Evolutionary conservation across 352 stramenopile species (phyloP), one percentile per base, ranked within the genome.

Genomic region (Phytophthora vignae): DNA sequence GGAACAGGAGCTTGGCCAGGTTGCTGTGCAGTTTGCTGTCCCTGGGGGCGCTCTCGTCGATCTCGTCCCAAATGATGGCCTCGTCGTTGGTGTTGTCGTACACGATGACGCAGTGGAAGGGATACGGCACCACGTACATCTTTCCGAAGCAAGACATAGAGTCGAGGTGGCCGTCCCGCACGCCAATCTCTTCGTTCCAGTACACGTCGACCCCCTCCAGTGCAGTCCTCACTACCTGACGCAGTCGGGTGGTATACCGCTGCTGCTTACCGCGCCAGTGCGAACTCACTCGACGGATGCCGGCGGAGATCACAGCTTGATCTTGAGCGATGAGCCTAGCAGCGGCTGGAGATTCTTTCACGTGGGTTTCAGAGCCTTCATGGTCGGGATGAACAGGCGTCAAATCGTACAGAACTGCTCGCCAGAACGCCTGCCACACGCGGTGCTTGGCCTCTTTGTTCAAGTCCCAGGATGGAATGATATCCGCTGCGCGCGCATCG

Each of bases 141-240:
- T 87, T 85, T 2, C 74, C 78, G 36, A 87, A 87, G 63, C 52
- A 75, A 15, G 69, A 81, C 29, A 60, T 52, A 0, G 76, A 83
- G 67, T 85, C 75, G 1, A 82, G 48, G 33, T 78, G 69, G 7
- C 81, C 73, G 21, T 88, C 76, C 0, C 67, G 60, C 19, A 69
- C 61, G 2, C 73, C 78, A 1, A 48, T 69, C 2, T 64, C 29
- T 54, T 83, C 70, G 21, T 77, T 69, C 73, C 69, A 86, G 62
- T 74, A 87, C 42, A 85, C 78, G 42, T 87, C 81, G 9, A 87
- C 48, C 3, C 81, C 81, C 73, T 88, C 81, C 4, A 88, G 66
- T 3, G 73, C 55, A 6, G 60, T 63, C 6, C 72, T 54, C 7
- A 64, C 65, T 4, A 68, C 74, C 10, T 77, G 53, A 2, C 76